Evolutionary conservation across 805 yeast genomes (phyloP).

Genomic region (Wickerhamomyces canadensis): DNA sequence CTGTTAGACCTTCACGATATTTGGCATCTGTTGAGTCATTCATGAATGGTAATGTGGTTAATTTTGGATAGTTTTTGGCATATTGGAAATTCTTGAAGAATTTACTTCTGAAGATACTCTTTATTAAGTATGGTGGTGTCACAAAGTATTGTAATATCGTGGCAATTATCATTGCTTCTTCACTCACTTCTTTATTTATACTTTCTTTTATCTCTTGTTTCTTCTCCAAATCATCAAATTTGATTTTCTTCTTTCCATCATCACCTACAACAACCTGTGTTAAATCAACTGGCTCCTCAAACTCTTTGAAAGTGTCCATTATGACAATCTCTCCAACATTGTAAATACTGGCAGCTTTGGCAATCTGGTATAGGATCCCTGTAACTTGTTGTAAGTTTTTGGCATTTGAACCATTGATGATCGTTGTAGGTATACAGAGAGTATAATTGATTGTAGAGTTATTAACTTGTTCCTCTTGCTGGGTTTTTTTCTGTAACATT

Average conservation of each 20-base stretch:
- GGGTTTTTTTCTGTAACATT: slow-evolving; percentile 6
- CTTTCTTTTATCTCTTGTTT: slow-evolving; percentile 9
- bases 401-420: slow-evolving; percentile 51
- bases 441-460: slow-evolving; percentile 43
- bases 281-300: slow-evolving; percentile 14
- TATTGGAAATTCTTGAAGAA: slow-evolving; percentile 44
- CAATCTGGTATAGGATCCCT: slow-evolving; percentile 67
- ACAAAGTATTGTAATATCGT: slow-evolving; percentile 71
- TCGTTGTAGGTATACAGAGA: slow-evolving; percentile 68
- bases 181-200: slow-evolving; percentile 17
- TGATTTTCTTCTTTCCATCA: slow-evolving; percentile 26
- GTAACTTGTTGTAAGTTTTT: slow-evolving; percentile 70
- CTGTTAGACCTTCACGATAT: slow-evolving; percentile 57
- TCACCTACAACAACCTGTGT: slow-evolving; percentile 19
- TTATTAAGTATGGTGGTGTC: slow-evolving; percentile 77
- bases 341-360: slow-evolving; percentile 65
- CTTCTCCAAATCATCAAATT: slow-evolving; percentile 27
- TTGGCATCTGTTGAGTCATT: slow-evolving; percentile 33
- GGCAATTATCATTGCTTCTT: slow-evolving; percentile 52
- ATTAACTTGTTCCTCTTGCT: slow-evolving; percentile 4
- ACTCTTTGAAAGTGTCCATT: slow-evolving; percentile 42
- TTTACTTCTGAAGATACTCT: slow-evolving; percentile 51
- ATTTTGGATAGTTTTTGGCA: slow-evolving; percentile 66
- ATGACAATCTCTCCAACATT: slow-evolving; percentile 72
- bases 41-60: slow-evolving; percentile 75